phyloP scores from a whole-genome alignment of 208 protist species.

The Trypanosoma mega region DNA sequence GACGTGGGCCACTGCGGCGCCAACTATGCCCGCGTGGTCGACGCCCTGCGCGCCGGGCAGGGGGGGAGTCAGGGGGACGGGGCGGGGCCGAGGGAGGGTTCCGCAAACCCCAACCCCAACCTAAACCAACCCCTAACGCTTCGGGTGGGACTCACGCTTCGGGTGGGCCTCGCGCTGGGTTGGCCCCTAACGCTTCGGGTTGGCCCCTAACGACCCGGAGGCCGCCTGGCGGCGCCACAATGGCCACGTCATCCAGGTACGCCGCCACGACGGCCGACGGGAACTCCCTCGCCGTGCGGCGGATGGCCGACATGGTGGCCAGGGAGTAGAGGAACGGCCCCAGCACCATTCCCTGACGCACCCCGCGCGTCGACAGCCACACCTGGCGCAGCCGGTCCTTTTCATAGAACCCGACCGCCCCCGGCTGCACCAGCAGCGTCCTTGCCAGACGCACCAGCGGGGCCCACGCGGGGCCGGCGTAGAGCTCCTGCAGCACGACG shows the following conservation, averaged over 20 bases:
- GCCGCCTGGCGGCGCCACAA: conserved; percentile 10
- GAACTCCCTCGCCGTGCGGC: conserved; percentile 1
- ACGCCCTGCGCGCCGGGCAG: too few species aligned
- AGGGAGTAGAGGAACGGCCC: conserved; percentile 33
- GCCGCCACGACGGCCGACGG: conserved; percentile 17
- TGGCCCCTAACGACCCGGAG: too few species aligned
- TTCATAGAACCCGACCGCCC: conserved; percentile 28
- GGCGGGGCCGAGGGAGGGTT: too few species aligned
- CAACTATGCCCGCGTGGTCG: too few species aligned
- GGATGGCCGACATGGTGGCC: conserved; percentile 9
- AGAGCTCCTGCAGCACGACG: conserved; percentile 7
- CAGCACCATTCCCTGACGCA: conserved; percentile 39
- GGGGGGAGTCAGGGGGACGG: too few species aligned
- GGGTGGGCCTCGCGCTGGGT: too few species aligned
- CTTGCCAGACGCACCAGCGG: conserved; percentile 15
- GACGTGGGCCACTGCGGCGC: too few species aligned
- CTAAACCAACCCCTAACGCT: too few species aligned
- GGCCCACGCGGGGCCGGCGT: neutral
- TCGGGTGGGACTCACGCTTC: too few species aligned
- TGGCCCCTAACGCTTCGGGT: too few species aligned
- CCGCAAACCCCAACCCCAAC: too few species aligned
- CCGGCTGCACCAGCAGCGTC: conserved; percentile 17
- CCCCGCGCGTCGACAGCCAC: conserved; percentile 25
- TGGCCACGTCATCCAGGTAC: conserved; percentile 35
- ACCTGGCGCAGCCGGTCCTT: conserved; percentile 1